These are phyloP conservation scores for Begonia peltatifolia DNA, from an alignment of 306 rosid species.

Conservation along the genomic window DNA sequence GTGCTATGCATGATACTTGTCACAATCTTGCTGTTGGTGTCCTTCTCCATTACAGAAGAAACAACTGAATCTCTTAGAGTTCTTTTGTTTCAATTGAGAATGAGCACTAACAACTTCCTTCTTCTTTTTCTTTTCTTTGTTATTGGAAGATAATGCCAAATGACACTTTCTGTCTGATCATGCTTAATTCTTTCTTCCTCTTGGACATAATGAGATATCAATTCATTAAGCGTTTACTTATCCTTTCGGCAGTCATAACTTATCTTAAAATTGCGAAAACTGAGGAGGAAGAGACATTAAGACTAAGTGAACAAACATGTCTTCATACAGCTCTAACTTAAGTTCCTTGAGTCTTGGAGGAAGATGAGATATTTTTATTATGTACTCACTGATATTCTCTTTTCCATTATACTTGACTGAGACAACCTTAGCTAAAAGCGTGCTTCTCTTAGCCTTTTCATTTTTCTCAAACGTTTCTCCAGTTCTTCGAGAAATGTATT, in stretches of 20 bases:
- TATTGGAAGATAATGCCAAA: background rate
- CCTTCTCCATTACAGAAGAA: no score
- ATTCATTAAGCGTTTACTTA: background rate
- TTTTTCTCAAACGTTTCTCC: background rate
- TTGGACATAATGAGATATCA: background rate
- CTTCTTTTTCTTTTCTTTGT: background rate
- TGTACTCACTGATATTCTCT: slow-evolving; percentile 1
- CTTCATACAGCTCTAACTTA: background rate
- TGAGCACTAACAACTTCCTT: no score
- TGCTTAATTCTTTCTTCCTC: background rate
- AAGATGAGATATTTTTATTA: background rate
- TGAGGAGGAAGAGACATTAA: background rate
- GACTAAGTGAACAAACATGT: background rate
- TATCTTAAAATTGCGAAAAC: background rate
- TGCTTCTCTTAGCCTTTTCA: background rate
- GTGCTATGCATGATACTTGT: no score
- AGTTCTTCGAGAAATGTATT: no score
- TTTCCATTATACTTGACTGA: background rate
- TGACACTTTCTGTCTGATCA: background rate
- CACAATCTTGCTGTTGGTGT: no score
- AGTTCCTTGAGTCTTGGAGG: background rate
- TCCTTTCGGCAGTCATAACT: slow-evolving; percentile 1
- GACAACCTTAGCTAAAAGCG: background rate
- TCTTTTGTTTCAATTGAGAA: no score
- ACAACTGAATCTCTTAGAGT: no score